These are phyloP conservation scores for Fusarium abutilonis DNA, from an alignment of 2,329 filamentous ascomycete genomes.

Conservation along the genomic window DNA sequence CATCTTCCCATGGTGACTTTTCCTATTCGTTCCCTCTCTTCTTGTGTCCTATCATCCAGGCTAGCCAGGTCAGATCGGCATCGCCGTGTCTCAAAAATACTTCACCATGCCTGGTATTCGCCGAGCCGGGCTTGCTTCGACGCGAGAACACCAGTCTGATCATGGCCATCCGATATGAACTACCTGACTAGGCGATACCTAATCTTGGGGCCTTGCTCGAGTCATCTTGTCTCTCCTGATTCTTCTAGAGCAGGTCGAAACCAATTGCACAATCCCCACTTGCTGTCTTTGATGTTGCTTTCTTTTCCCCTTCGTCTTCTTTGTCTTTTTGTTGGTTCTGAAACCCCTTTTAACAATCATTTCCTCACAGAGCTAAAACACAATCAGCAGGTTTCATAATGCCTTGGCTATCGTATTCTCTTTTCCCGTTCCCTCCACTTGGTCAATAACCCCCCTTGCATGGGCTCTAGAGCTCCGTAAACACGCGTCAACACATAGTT, in stretches of 20 bases:
- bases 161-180: neutral
- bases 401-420: neutral
- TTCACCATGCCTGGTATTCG: constrained; percentile 5
- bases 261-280: neutral
- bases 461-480: constrained; percentile 5
- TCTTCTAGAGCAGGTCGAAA: constrained; percentile 8
- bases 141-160: constrained; percentile 8
- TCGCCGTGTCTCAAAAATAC: constrained; percentile 11
- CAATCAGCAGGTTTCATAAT: neutral
- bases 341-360: constrained; percentile 5
- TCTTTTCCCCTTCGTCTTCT: constrained; percentile 1
- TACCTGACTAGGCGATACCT: constrained; percentile 1
- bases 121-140: constrained; percentile 11
- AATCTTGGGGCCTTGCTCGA: constrained; percentile 6
- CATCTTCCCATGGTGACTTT: no score
- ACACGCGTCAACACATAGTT: constrained; percentile 44
- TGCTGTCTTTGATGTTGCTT: constrained; percentile 1
- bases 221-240: constrained; percentile 16
- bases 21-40: constrained; percentile 1
- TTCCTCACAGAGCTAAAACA: neutral
- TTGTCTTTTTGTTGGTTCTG: constrained; percentile 3
- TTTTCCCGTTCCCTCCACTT: constrained; percentile 27
- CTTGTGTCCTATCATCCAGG: constrained; percentile 4
- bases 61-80: constrained; percentile 19
- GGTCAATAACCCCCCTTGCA: constrained; percentile 17